These are phyloP conservation scores for rapeseed (Brassica napus) DNA, from an alignment of 345 rosid genomes.

Conservation along the genomic window Da-Ae NC_063449.1:47897001-47897500, in stretches of 20 bases:
- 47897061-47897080: constrained; percentile 51
- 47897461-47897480: constrained; percentile 55
- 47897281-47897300: constrained; percentile 59
- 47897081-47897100: constrained; percentile 63
- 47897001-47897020: constrained; percentile 40
- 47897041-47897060: constrained; percentile 52
- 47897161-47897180: constrained; percentile 19
- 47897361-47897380: constrained; percentile 43
- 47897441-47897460: constrained; percentile 47
- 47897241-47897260: constrained; percentile 61
- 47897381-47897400: not conserved
- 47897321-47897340: constrained; percentile 65
- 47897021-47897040: constrained; percentile 55
- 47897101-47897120: constrained; percentile 56
- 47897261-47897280: constrained; percentile 60
- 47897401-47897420: constrained; percentile 30
- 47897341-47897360: constrained; percentile 57
- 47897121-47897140: constrained; percentile 49
- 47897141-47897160: constrained; percentile 59
- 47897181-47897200: not conserved
- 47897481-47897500: constrained; percentile 59
- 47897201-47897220: not conserved
- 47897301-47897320: constrained; percentile 69
- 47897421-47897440: constrained; percentile 6
- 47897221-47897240: constrained; percentile 47